Conservation (phyloP, 192 early-diverging fungal species). For the Rhizophagus clarus region DNA sequence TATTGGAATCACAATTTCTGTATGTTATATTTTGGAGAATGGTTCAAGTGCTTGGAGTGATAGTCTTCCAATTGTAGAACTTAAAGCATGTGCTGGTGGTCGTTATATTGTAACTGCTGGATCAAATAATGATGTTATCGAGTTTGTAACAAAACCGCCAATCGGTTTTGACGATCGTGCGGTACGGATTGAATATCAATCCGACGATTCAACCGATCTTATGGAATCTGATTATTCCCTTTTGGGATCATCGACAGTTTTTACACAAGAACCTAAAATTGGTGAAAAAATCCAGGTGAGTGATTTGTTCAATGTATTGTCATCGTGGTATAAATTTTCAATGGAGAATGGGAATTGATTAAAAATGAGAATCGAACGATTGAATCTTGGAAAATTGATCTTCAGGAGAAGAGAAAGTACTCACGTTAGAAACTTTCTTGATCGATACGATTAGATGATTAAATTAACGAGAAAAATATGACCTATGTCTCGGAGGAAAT, state of each 20-base stretch:
- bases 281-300: constrained; percentile 31
- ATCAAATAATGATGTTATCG: not conserved
- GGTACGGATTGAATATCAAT: not conserved
- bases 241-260: constrained; percentile 21
- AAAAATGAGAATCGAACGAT: not conserved
- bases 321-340: not conserved
- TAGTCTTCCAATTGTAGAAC: constrained; percentile 11
- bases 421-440: no score
- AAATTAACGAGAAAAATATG: no score
- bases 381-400: not conserved
- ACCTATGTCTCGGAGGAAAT: no score
- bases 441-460: no score
- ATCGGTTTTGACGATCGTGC: constrained; percentile 10
- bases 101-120: constrained; percentile 32
- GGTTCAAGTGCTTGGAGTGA: constrained; percentile 17
- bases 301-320: not conserved
- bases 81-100: constrained; percentile 26
- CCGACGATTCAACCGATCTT: not conserved
- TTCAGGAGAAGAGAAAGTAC: not conserved
- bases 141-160: constrained; percentile 10
- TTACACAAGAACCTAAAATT: constrained; percentile 28
- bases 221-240: constrained; percentile 14
- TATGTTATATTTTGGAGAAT: not conserved
- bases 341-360: not conserved
- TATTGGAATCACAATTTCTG: constrained; percentile 9